Conservation (phyloP, 257 asterid genomes). For the Schizonepeta tenuifolia region DNA sequence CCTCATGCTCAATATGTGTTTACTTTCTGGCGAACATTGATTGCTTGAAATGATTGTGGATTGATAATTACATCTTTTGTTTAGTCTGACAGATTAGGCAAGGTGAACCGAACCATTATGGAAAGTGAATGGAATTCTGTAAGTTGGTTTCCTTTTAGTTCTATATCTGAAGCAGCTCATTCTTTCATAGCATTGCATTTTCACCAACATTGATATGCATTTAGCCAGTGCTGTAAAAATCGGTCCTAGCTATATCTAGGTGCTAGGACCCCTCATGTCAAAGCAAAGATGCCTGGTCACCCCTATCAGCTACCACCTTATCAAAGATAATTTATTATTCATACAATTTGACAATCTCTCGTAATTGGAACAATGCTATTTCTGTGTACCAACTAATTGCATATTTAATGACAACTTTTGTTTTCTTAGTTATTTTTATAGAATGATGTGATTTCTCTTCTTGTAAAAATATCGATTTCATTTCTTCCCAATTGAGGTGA, state of each 20-base stretch:
- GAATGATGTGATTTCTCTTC: neutral
- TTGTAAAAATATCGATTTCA: neutral
- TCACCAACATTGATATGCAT: neutral
- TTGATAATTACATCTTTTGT: constrained; percentile 7
- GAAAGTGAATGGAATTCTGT: constrained; percentile 37
- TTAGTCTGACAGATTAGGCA: constrained; percentile 24
- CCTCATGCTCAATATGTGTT: constrained; percentile 1
- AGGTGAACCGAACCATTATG: constrained; percentile 24
- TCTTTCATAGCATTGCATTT: neutral
- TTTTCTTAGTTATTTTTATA: neutral
- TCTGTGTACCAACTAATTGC: neutral
- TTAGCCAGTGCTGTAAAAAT: neutral
- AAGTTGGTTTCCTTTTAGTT: constrained; percentile 12
- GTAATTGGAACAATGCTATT: neutral
- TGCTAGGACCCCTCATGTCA: neutral
- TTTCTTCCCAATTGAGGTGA: too few species aligned
- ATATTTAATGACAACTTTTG: neutral
- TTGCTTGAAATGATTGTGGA: constrained; percentile 5
- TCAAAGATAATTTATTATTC: neutral
- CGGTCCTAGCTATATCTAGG: neutral
- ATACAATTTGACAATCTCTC: neutral
- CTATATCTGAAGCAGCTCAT: neutral
- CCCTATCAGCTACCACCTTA: neutral
- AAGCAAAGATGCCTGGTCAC: neutral
- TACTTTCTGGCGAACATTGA: constrained; percentile 10